Conservation (phyloP, 1,284 basidiomycete species). For the Neotropicomus parvogracilis region DNA sequence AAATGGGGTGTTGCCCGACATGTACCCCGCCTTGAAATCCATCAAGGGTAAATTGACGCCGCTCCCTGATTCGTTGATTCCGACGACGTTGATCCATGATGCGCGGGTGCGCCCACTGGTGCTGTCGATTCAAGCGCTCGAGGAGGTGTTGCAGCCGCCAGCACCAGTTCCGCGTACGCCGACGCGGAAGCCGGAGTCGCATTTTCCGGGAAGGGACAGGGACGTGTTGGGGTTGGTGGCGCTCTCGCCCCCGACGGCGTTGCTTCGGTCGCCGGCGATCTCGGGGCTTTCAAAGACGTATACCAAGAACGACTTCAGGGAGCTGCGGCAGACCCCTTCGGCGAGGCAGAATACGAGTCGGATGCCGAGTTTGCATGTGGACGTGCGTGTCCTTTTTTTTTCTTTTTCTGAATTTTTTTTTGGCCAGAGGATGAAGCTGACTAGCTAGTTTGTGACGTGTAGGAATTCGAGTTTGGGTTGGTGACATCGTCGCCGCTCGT, state of each 20-base stretch:
- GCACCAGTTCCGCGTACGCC: slow-evolving; percentile 27
- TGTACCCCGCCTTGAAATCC: slow-evolving; percentile 26
- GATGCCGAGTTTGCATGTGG: slow-evolving; percentile 75
- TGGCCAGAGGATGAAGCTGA: too few relatives aligned
- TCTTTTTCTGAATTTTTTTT: not conserved
- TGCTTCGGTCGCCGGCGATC: slow-evolving; percentile 67
- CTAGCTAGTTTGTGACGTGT: slow-evolving; percentile 1
- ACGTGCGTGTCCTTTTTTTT: slow-evolving; percentile 44
- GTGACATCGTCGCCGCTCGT: slow-evolving; percentile 28
- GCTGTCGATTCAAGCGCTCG: slow-evolving; percentile 27
- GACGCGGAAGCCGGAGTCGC: slow-evolving; percentile 11
- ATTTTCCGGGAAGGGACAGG: slow-evolving; percentile 15
- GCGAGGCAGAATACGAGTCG: slow-evolving; percentile 76
- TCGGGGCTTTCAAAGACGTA: slow-evolving; percentile 81
- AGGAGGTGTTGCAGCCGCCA: slow-evolving; percentile 24
- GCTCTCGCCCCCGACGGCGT: slow-evolving; percentile 55
- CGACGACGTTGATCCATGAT: slow-evolving; percentile 30
- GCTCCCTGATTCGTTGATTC: slow-evolving; percentile 26
- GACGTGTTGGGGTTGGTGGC: slow-evolving; percentile 31
- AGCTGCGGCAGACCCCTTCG: slow-evolving; percentile 60
- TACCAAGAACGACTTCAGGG: slow-evolving; percentile 70
- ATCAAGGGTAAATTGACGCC: slow-evolving; percentile 32
- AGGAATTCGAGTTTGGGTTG: slow-evolving; percentile 34
- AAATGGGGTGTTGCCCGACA: slow-evolving; percentile 27
- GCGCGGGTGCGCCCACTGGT: slow-evolving; percentile 6